These are phyloP conservation scores for Exophiala spinifera DNA, from an alignment of 2,329 filamentous ascomycete genomes.

Conservation along the genomic window DNA sequence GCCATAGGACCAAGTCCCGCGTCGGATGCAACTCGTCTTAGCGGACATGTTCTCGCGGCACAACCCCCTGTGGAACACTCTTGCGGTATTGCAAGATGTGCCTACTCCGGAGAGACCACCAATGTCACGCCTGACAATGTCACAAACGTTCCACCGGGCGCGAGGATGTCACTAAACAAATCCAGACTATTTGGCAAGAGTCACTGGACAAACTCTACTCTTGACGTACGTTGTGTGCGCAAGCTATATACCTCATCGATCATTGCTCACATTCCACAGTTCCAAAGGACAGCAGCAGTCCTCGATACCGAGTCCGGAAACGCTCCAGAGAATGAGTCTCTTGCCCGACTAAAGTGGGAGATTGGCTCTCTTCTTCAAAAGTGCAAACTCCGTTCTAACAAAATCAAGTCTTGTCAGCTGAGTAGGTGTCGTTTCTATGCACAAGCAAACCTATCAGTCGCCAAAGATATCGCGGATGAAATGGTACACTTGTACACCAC, in stretches of 20 bases:
- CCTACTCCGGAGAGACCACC: background rate
- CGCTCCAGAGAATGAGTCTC: slow-evolving; percentile 9
- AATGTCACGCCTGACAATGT: background rate
- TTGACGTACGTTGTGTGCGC: slow-evolving; percentile 18
- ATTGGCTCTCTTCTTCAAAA: slow-evolving; percentile 10
- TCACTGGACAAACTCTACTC: slow-evolving; percentile 30
- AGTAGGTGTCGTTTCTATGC: slow-evolving; percentile 21
- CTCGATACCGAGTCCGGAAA: slow-evolving; percentile 1
- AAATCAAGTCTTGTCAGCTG: slow-evolving; percentile 25
- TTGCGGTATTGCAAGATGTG: background rate
- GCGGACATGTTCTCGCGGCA: background rate
- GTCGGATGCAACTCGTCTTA: slow-evolving; percentile 1
- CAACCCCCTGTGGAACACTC: background rate
- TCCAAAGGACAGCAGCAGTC: background rate
- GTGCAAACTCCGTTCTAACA: slow-evolving; percentile 31
- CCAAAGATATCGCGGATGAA: slow-evolving; percentile 11
- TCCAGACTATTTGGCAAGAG: slow-evolving; percentile 31
- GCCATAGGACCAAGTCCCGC: background rate
- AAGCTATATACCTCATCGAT: background rate
- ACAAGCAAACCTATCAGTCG: background rate
- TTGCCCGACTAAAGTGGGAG: slow-evolving; percentile 3
- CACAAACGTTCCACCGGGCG: background rate
- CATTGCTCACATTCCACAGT: background rate
- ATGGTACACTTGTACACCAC: slow-evolving; percentile 14
- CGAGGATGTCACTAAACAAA: slow-evolving; percentile 17